A percentile compares a stretch with the other conserved stretches of the same genome.
phyloP scores from a whole-genome alignment of 1,284 basidiomycete species.

The Melampsora larici-populina region DNA sequence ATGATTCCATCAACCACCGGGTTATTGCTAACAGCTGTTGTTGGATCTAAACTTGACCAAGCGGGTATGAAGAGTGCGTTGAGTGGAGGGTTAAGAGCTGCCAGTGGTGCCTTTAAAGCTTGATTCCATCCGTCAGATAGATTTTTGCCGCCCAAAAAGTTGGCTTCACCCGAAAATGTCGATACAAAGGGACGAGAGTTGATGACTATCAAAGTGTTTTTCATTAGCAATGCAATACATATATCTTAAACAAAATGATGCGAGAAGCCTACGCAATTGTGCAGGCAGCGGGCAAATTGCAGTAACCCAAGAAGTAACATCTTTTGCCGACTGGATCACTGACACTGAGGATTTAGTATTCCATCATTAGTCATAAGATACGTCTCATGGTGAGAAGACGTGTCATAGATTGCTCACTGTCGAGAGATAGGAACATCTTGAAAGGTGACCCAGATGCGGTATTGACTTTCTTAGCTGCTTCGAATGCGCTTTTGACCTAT shows the following conservation, averaged over 20 bases:
- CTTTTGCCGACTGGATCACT: conserved; percentile 21
- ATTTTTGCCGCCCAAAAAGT: conserved; percentile 22
- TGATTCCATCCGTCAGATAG: conserved; percentile 23
- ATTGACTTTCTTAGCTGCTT: conserved; percentile 6
- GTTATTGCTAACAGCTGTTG: conserved; percentile 12
- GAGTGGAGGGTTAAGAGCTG: conserved; percentile 9
- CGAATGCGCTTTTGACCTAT: conserved; percentile 26
- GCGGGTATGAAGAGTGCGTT: conserved; percentile 37
- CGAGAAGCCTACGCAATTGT: conserved; percentile 18
- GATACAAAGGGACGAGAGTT: conserved; percentile 9
- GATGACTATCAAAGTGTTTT: neutral
- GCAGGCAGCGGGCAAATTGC: conserved; percentile 16
- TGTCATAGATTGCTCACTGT: neutral
- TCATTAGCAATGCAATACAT: neutral
- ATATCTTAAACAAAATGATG: neutral
- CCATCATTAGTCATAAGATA: neutral
- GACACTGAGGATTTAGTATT: conserved; percentile 16
- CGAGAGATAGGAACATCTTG: conserved; percentile 34
- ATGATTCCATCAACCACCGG: conserved; percentile 43
- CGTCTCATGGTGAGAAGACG: too few species aligned
- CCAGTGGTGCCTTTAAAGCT: conserved; percentile 30
- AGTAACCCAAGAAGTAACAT: conserved; percentile 37
- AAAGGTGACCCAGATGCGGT: conserved; percentile 16
- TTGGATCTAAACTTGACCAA: conserved; percentile 27
- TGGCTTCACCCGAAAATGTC: conserved; percentile 36